Evolutionary conservation across 148 eudicot genomes (phyloP).

Genomic region (Chenopodium quinoa): DNA sequence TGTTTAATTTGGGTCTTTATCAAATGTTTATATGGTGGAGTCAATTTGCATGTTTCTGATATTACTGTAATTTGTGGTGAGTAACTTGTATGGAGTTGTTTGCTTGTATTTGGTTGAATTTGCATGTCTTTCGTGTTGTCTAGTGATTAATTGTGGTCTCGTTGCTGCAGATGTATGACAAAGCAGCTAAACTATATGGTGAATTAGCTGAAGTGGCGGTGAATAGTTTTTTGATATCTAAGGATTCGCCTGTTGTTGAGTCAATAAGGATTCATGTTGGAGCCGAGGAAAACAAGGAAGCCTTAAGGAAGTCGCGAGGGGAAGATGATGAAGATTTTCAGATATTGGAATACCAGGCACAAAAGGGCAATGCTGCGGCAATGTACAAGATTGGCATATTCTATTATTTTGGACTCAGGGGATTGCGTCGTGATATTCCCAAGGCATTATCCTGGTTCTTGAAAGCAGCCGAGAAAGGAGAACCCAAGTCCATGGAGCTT

Average conservation of each 20-base stretch:
- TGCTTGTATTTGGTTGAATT: not conserved
- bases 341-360: conserved; percentile 94
- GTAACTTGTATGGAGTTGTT: not conserved
- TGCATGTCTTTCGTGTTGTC: not conserved
- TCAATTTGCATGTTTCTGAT: not conserved
- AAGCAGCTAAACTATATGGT: conserved; percentile 65
- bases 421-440: conserved; percentile 74
- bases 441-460: conserved; percentile 83
- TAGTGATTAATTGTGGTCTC: not conserved
- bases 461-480: conserved; percentile 90
- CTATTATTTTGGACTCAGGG: conserved; percentile 91
- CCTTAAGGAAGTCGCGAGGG: conserved; percentile 83
- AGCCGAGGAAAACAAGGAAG: conserved; percentile 90
- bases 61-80: not conserved
- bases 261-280: conserved; percentile 85
- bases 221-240: conserved; percentile 79
- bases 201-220: conserved; percentile 87
- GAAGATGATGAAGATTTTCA: conserved; percentile 99
- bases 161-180: conserved; percentile 58
- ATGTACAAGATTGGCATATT: conserved; percentile 90
- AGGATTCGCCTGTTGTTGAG: conserved; percentile 80
- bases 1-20: not conserved
- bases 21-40: not conserved
- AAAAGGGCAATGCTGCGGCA: conserved; percentile 83
- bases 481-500: conserved; percentile 91